Conservation (phyloP, 345 rosid genomes). For the Erysimum cheiranthoides region DNA sequence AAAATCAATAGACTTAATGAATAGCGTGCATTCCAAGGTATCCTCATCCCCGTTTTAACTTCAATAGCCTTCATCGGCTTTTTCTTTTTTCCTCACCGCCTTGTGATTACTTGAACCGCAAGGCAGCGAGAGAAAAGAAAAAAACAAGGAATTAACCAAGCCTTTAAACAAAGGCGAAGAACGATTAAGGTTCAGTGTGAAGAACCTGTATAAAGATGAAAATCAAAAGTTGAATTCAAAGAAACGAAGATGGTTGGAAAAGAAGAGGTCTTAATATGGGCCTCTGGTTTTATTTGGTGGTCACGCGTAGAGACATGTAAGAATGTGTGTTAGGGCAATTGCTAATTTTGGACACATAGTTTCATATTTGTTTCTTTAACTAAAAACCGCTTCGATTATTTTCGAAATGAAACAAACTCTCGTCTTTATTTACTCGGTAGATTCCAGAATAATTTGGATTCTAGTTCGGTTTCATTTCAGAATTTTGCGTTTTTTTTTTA, state of each 20-base stretch:
- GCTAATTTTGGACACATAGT: slow-evolving; percentile 39
- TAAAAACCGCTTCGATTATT: slow-evolving; percentile 26
- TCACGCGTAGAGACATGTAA: slow-evolving; percentile 36
- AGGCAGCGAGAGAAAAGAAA: slow-evolving; percentile 41
- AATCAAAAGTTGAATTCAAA: slow-evolving; percentile 14
- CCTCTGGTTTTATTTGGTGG: slow-evolving; percentile 46
- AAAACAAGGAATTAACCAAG: slow-evolving; percentile 32
- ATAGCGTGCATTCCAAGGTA: slow-evolving; percentile 43
- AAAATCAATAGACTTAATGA: slow-evolving; percentile 32
- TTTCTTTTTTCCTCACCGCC: slow-evolving; percentile 37
- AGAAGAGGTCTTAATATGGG: slow-evolving; percentile 33
- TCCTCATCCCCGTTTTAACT: slow-evolving; percentile 48
- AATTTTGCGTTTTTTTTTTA: not conserved
- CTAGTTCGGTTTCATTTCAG: slow-evolving; percentile 3
- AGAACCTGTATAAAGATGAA: slow-evolving; percentile 24
- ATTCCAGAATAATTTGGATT: slow-evolving; percentile 6
- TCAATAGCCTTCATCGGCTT: slow-evolving; percentile 18
- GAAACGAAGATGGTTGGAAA: slow-evolving; percentile 31
- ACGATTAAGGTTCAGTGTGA: slow-evolving; percentile 29
- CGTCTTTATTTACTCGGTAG: not conserved
- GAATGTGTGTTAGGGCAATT: slow-evolving; percentile 32
- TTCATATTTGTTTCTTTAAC: slow-evolving; percentile 32
- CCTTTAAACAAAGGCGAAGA: slow-evolving; percentile 24
- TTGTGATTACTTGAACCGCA: slow-evolving; percentile 46
- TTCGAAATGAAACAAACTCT: slow-evolving; percentile 27